phyloP scores from a whole-genome alignment of 2,329 filamentous ascomycete genomes.

The Fusarium continuum region DNA sequence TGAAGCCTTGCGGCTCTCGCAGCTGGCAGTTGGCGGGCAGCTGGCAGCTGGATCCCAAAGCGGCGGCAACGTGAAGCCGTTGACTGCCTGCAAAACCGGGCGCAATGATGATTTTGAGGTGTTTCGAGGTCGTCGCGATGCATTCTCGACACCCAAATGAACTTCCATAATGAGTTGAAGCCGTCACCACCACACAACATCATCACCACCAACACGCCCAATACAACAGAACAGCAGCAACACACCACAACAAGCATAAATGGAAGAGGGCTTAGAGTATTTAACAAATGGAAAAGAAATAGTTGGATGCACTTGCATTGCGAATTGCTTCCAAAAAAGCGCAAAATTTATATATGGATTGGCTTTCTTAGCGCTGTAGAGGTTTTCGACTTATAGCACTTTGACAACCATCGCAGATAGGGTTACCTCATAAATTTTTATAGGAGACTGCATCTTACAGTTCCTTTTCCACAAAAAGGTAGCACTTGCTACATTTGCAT shows the following conservation, averaged over 20 bases:
- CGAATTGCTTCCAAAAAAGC: too few relatives aligned
- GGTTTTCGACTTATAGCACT: neutral
- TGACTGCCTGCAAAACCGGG: neutral
- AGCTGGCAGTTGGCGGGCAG: neutral
- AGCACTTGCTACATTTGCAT: constrained; percentile 9
- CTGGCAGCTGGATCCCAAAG: neutral
- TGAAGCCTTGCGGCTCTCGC: neutral
- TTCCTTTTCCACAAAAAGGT: neutral
- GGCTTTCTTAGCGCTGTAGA: too few relatives aligned
- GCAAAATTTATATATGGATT: too few relatives aligned
- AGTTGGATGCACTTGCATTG: constrained; percentile 9
- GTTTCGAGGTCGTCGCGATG: constrained; percentile 18
- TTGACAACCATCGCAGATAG: neutral
- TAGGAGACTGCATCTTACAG: neutral
- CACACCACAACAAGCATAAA: neutral
- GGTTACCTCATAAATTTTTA: neutral
- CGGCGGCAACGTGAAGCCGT: constrained; percentile 14
- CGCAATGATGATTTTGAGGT: constrained; percentile 12
- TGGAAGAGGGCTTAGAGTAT: neutral
- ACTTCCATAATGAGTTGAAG: neutral
- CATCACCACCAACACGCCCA: neutral
- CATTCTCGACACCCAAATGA: neutral
- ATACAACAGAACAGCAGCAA: neutral
- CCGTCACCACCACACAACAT: constrained; percentile 6
- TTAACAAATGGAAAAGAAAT: neutral